Evolutionary conservation across 352 stramenopile genomes (phyloP), one percentile per base, ranked within the genome.

Genomic region (Phytophthora pseudosyringae): DNA sequence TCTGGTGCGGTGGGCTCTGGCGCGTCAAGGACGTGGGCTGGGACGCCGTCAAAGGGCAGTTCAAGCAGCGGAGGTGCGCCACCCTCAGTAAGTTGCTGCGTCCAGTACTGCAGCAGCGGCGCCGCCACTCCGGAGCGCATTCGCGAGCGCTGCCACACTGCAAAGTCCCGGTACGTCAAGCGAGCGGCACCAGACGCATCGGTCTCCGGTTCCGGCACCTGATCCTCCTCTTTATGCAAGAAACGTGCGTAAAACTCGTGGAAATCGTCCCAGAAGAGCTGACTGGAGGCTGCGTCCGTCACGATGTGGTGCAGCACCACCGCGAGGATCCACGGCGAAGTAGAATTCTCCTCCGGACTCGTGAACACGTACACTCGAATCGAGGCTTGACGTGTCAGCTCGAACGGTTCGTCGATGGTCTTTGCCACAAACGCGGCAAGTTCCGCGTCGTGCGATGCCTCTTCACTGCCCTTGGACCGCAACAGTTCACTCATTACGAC

Each of bases 281-380:
- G 47, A 16, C 71, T 80, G 8, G 76, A 87, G 25, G 73, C 65
- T 29, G 73, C 67, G 50, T 86, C 78, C 0, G 78, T 86, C n/a
- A 70, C 78, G 16, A 86, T 89, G 40, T 87, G 78, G 10, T 89
- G 80, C 41, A 86, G 45, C n/a, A 84, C 74, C 1, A 75, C 68
- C 5, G 69, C 66, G 0, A 86, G 51, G 12, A 71, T 60, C 80
- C 78, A 86, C 0, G 41, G 31, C 5, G 49, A 55, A 3, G 29
- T 35, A 1, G 39, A 35, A 4, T 21, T 47, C 2, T 43, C 0
- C 1, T 68, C 25, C 4, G 32, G 18, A 28, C 16, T 48, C 25
- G 48, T 43, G 28, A 85, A 56, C 1, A 51, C 80, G 28, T 71
- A 73, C 9, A 86, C 33, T 29, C 80, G 76, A 49, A 86, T 75